Conservation (phyloP, 2,329 filamentous ascomycete species). For the Colletotrichum cordylinicola region DNA sequence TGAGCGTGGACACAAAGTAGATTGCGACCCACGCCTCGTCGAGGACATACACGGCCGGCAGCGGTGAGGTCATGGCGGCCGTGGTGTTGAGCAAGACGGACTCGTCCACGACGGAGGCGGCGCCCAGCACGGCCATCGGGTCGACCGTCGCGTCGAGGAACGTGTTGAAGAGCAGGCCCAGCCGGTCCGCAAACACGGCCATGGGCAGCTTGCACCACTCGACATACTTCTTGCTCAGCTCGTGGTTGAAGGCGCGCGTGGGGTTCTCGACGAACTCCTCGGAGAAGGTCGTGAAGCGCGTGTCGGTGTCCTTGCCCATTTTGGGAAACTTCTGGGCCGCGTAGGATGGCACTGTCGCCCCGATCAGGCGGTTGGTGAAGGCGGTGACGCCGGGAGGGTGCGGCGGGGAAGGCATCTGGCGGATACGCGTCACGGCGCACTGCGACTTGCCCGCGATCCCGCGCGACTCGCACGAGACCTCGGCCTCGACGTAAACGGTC, state of each 20-base stretch:
- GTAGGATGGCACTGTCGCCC: neutral
- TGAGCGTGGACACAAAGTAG: neutral
- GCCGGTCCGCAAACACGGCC: neutral
- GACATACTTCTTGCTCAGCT: neutral
- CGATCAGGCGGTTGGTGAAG: neutral
- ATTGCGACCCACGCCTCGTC: neutral
- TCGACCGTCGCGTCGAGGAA: neutral
- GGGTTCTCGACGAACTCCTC: neutral
- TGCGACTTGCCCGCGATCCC: neutral
- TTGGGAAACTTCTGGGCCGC: neutral
- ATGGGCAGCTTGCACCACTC: neutral
- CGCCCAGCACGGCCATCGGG: neutral
- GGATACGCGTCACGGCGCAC: neutral
- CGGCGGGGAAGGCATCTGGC: neutral
- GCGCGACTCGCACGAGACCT: neutral
- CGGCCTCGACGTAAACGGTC: neutral
- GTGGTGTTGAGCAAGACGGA: neutral
- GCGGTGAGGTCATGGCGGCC: neutral
- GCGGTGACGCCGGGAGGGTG: neutral
- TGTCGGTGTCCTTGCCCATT: neutral
- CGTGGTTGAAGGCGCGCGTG: neutral
- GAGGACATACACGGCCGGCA: neutral
- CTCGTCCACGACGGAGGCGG: neutral
- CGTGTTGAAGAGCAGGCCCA: neutral
- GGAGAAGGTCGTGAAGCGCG: neutral